Evolutionary conservation across 2,329 filamentous ascomycete species (phyloP), one percentile per base, ranked within the genome.

Genomic region (Diaporthe velutina): DNA sequence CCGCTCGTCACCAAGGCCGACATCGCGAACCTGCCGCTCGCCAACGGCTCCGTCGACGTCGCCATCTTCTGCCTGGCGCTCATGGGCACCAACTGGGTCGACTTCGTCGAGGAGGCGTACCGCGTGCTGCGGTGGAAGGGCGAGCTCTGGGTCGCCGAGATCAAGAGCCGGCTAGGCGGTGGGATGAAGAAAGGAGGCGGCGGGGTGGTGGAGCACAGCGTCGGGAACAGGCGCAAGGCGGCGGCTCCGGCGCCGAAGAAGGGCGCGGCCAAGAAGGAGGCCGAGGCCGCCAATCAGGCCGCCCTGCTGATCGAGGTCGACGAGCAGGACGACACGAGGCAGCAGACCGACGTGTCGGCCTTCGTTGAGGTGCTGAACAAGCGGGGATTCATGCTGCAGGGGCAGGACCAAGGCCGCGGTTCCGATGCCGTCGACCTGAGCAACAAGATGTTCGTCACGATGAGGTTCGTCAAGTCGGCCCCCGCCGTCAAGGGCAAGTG

Each of bases 51-150:
- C 76, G 92, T 95, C 76, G 95, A 99, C 83, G 89, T 99, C 7
- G 94, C 94, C 66, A 93, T 99, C 78, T 98, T 98, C 87, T 99
- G 97, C 83, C 90, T 99, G 42, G 97, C 96, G 67, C 90, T 99
- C 75, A 99, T 99, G 97, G 97, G 97, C 81, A 99, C 97, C 73
- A 99, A 99, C 86, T 99, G 97, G 96, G 90, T 98, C 71, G 93
- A 95, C 79, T 98, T 99, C 83, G 90, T 99, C 80, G 97, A 98
- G 85, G 97, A 99, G 86, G 96, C 96, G 19, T 98, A 95, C 87
- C 93, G 97, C 71, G 89, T 98, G 70, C 89, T 99, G 76, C 93
- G 95, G 81, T 96, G 95, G 90, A 96, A 97, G 81, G 97, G 97
- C 78, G 97, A 99, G 87, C 92, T 98, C 71, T 99, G 97, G 97